A percentile compares a stretch with the other conserved stretches of the same genome.
These are phyloP conservation scores for Melaleuca alternifolia DNA, from an alignment of 345 rosid genomes.

Conservation along the genomic window DNA sequence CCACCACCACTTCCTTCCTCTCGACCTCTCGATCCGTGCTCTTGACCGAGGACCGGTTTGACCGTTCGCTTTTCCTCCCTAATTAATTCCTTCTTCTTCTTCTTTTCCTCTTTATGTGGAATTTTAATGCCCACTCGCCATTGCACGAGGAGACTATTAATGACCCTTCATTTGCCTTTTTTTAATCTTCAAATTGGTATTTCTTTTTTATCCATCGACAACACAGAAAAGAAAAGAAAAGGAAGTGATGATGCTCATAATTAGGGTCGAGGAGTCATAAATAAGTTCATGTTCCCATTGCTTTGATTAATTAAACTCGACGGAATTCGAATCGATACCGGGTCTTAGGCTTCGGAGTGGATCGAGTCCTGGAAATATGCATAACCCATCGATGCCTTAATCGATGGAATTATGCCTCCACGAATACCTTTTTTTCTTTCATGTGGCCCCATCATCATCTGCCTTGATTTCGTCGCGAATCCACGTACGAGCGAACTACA, in stretches of 20 bases:
- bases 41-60: neutral
- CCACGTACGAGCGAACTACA: rapidly evolving
- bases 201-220: neutral
- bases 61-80: neutral
- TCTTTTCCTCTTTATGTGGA: neutral
- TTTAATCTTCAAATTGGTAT: neutral
- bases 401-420: rapidly evolving
- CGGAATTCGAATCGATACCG: rapidly evolving
- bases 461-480: neutral
- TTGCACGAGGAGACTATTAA: neutral
- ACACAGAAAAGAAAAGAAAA: neutral
- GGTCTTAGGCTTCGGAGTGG: neutral
- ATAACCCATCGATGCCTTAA: neutral
- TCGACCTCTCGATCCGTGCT: neutral
- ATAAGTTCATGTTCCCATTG: neutral
- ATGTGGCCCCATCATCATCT: rapidly evolving
- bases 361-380: rapidly evolving
- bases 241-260: neutral
- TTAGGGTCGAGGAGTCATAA: neutral
- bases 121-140: neutral
- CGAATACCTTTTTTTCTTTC: rapidly evolving
- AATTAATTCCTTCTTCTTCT: neutral
- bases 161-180: neutral
- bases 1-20: neutral
- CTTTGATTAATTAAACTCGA: neutral